These are phyloP conservation scores for Fusarium irregulare DNA, from an alignment of 2,329 filamentous ascomycete genomes.

Conservation along the genomic window DNA sequence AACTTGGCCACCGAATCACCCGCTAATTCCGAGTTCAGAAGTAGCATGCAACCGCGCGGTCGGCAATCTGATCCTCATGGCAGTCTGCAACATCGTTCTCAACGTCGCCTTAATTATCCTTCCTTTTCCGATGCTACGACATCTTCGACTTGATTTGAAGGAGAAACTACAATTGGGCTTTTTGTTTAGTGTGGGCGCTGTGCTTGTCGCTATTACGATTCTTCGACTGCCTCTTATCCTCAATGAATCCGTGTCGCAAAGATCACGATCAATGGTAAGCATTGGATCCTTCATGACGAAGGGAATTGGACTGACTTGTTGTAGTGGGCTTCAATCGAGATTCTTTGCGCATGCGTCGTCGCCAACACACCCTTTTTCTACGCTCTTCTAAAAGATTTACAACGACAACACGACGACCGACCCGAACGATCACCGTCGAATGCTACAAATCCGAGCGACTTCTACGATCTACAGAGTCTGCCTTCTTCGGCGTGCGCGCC, in stretches of 20 bases:
- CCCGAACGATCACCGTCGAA: conserved; percentile 27
- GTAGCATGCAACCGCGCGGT: conserved; percentile 42
- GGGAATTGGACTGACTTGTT: neutral
- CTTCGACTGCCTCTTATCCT: conserved; percentile 48
- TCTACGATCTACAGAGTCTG: conserved; percentile 32
- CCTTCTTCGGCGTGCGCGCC: conserved; percentile 14
- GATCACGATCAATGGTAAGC: conserved; percentile 46
- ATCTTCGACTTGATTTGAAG: conserved; percentile 32
- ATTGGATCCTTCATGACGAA: too few relatives aligned
- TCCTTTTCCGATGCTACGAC: conserved; percentile 47
- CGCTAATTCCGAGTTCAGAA: conserved; percentile 16
- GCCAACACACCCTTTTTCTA: conserved; percentile 49
- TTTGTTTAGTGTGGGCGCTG: conserved; percentile 45
- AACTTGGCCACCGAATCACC: neutral
- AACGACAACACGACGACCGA: conserved; percentile 43
- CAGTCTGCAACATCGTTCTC: conserved; percentile 47
- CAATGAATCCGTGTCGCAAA: conserved; percentile 45
- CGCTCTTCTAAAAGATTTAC: conserved; percentile 44
- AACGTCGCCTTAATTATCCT: conserved; percentile 48
- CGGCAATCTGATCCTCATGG: conserved; percentile 47
- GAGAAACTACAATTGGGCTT: conserved; percentile 41
- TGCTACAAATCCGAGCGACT: conserved; percentile 5
- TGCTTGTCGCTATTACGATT: conserved; percentile 47
- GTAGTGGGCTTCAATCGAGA: conserved; percentile 50
- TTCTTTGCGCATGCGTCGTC: conserved; percentile 49